Evolutionary conservation across 2,329 filamentous ascomycete species (phyloP), one percentile per base, ranked within the genome.

Genomic region (Ascosphaera aggregata): DNA sequence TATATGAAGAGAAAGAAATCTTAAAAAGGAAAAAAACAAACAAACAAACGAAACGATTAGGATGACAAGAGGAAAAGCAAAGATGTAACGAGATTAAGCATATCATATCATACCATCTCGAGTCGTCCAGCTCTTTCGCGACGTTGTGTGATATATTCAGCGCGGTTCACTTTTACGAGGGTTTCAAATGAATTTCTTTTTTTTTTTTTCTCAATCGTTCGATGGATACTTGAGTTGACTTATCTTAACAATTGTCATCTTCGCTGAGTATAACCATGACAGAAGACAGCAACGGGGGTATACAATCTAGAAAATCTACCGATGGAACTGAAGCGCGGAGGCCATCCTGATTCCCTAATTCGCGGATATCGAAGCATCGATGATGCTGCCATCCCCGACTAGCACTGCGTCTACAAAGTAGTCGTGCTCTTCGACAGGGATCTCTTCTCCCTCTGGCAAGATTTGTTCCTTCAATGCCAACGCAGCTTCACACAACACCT

Each of bases 391-490:
- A 57, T 76, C 66, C 37, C 80, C 80, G 38, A 80, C 62, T 43
- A 85, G 64, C 46, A 91, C 59, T 44, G 79, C 77, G 61, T 94
- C 76, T 44, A 94, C 68, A 46, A 67, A 69, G 64, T 76, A 78
- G 62, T 95, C 86, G 54, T 78, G 71, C 43, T 70, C 64, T 47
- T 74, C 73, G 52, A 78, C 76, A 37, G 82, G 82, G 43, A 95
- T 69, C 43, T 68, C 62, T 49, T 76, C 65, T 43, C 63, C 67
- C 40, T 64, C 62, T 20, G 66, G 62, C 40, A 94, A 67, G 47
- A 93, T 63, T 58, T 98, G 89, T 62, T 95, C 84, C 47, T 71
- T 68, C 49, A 98, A 69, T 48, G 81, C 79, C 52, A 95, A 66
- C 43, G 81, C 89, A 57, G 82, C 71, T 73, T 49, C 48, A 48